Conservation (phyloP, 352 stramenopile species). For the Globisporangium mamillatum region DNA sequence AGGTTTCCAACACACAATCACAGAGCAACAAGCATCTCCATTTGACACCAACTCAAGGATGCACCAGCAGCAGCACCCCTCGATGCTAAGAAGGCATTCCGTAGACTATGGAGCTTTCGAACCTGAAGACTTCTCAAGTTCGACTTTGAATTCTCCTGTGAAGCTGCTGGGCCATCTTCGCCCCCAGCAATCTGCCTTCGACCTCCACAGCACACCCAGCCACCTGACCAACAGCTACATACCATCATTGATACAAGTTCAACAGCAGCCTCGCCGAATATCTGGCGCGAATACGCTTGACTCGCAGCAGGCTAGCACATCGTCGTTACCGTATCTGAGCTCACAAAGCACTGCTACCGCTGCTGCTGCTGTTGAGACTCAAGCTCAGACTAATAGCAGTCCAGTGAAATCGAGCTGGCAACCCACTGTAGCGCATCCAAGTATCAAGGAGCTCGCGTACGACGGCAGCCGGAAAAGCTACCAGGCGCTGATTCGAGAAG, state of each 20-base stretch:
- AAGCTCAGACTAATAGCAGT: background rate
- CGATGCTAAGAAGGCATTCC: constrained; percentile 7
- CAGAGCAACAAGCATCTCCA: background rate
- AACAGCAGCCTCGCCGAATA: background rate
- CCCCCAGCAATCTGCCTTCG: constrained; percentile 4
- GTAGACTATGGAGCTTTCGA: constrained; percentile 8
- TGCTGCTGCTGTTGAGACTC: background rate
- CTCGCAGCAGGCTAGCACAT: background rate
- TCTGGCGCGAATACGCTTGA: background rate
- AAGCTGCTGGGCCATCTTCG: background rate
- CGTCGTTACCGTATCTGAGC: constrained; percentile 1
- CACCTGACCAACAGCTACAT: background rate
- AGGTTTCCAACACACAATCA: background rate
- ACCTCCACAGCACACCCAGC: constrained; percentile 2
- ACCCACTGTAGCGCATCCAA: background rate
- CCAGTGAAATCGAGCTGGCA: background rate
- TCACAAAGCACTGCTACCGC: background rate
- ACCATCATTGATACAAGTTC: background rate
- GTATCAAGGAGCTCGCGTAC: constrained; percentile 11
- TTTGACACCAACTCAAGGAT: background rate
- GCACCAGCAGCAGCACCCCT: background rate
- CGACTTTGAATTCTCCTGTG: background rate
- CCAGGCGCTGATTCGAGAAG: constrained; percentile 13
- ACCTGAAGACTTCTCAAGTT: background rate
- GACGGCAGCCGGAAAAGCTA: constrained; percentile 13